These are phyloP conservation scores for Macrolepiota dolichaula DNA, from an alignment of 768 basidiomycete genomes.

Conservation along the genomic window DNA sequence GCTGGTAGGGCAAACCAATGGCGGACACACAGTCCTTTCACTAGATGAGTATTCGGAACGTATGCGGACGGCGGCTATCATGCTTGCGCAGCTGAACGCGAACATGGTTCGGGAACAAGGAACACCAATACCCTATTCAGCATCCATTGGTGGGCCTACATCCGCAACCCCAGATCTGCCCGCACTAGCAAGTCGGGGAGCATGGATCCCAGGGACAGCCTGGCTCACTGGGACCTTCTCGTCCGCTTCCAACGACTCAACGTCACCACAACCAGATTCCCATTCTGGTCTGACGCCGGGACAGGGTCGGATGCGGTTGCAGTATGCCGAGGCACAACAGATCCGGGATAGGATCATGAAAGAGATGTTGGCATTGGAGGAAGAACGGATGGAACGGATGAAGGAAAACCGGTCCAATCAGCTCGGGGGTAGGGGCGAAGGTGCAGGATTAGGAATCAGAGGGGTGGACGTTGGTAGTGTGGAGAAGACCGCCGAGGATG, in stretches of 20 bases:
- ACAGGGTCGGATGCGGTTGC: conserved; percentile 65
- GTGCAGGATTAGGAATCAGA: conserved; percentile 22
- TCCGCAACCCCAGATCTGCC: conserved; percentile 13
- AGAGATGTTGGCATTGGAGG: conserved; percentile 96
- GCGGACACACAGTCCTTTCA: conserved; percentile 48
- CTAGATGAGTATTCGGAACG: conserved; percentile 97
- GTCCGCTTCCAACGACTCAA: conserved; percentile 15
- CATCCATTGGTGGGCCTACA: conserved; percentile 14
- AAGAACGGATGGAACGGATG: conserved; percentile 96
- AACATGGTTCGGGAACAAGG: conserved; percentile 55
- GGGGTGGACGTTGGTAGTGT: conserved; percentile 4
- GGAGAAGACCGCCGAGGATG: conserved; percentile 80
- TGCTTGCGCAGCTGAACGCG: conserved; percentile 95
- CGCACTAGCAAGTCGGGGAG: conserved; percentile 19
- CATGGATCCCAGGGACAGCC: conserved; percentile 54
- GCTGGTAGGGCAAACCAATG: neutral
- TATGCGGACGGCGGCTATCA: conserved; percentile 97
- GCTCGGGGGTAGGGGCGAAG: conserved; percentile 55
- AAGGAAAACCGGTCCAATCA: conserved; percentile 67
- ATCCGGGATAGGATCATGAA: conserved; percentile 97
- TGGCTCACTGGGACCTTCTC: conserved; percentile 38
- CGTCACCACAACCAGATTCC: conserved; percentile 17
- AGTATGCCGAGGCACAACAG: conserved; percentile 78
- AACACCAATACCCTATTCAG: conserved; percentile 6
- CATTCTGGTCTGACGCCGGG: neutral